Evolutionary conservation across 2,329 filamentous ascomycete genomes (phyloP), one percentile per base, ranked within the genome.

Genomic region (Lachnellula suecica): DNA sequence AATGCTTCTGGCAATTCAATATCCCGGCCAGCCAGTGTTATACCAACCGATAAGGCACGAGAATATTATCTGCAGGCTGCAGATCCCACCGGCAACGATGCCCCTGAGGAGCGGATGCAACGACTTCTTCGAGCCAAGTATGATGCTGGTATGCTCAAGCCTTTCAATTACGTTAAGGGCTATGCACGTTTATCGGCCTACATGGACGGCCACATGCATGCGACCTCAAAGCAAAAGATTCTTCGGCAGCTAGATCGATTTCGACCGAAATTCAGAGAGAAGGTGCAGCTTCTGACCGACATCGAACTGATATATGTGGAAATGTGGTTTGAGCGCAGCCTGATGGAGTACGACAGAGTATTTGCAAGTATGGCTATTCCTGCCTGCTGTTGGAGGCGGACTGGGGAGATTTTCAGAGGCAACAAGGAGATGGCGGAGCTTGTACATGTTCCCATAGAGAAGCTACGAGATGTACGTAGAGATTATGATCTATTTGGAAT

Each of bases 351-450:
- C 65, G 94, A 99, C 66, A 90, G 94, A 27, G 92, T 99, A 1
- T 99, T 99, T 74, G 94, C 94, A 2, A 96, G 91, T 69, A 99
- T 99, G 94, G 94, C 94, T 2, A 93, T 99, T 57, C 94, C 94
- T 0, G 94, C 94, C 13, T 99, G 94, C 71, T 96, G 93, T 69
- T 99, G 94, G 94, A 82, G 94, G 64, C 81, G 94, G 65, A 99
- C 94, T 0, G 94, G 94, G 9, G 94, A 99, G 74, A 97, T 99
- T 44, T 97, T 96, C 68, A 81, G 94, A 59, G 94, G 93, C 0
- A 99, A 99, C 70, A 96, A 96, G 67, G 94, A 99, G 72, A 99
- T 99, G 93, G 94, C 94, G 6, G 91, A 97, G 71, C 77, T 99
- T 52, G 93, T 99, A 58, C 86, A 92, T 63, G 91, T 97, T 25